Evolutionary conservation across 139 green algal species (phyloP), one percentile per base, ranked within the genome.

Genomic region (Volvox africanus): DNA sequence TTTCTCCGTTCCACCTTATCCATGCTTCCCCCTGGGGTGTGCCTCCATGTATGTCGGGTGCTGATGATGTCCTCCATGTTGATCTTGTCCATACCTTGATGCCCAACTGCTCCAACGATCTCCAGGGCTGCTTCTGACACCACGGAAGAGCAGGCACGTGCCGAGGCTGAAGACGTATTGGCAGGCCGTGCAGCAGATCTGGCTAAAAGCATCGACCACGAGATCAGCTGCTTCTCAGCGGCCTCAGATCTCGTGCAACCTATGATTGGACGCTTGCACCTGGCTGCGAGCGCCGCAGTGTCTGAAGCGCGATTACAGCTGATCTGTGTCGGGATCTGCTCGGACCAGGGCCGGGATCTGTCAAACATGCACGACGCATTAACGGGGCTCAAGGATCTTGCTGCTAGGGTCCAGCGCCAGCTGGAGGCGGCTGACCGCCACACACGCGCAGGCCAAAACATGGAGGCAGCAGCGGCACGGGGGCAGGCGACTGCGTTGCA

Each of bases 341-440:
- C 73, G 5, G 16, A 83, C 1, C 86, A 84, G 73, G 86, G 86
- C 20, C 1, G 0, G 0, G 73, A 90, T 50, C 73, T 90, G 9
- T 37, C 50, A 1, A 44, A 44, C n/a, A 83, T 90, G 86, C 86
- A 90, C 22, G 71, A 50, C 0, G 50, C 50, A 0, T 20, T 90
- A 22, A 50, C 22, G 9, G 11, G 44, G 0, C 44, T 90, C 5
- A 30, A 21, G 30, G 1, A 1, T 24, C n/a, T 84, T 3, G 73
- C 86, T 14, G 50, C 20, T 26, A 37, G 26, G 30, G 75, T 90
- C 18, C 86, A 90, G 73, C 44, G 17, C 11, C 55, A 61, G 30
- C 20, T 90, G 86, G 73, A 90, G 30, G 86, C 69, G 6, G 86
- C 86, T 12, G 86, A 90, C 6, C 50, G 73, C 21, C 71, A 83